phyloP scores from a whole-genome alignment of 805 yeast genomes.

The Yueomyces sp. region DNA sequence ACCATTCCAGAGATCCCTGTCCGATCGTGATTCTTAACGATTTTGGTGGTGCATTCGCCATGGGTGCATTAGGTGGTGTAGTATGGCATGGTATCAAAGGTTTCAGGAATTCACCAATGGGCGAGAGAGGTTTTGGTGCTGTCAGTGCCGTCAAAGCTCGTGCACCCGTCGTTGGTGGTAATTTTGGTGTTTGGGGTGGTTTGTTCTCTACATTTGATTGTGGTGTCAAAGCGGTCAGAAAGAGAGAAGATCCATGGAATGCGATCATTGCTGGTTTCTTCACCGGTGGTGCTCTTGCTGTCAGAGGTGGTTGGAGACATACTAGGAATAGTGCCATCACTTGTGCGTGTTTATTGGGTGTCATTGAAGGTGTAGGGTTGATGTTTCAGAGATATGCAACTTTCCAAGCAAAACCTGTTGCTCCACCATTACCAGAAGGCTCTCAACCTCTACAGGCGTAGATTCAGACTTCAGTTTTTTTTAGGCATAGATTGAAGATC shows the following conservation, averaged over 20 bases:
- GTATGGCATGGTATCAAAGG: slow-evolving; percentile 99
- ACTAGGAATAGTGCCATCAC: slow-evolving; percentile 93
- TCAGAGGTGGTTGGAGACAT: slow-evolving; percentile 98
- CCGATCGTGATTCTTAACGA: slow-evolving; percentile 92
- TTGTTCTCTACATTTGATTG: slow-evolving; percentile 92
- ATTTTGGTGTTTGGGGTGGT: slow-evolving; percentile 99
- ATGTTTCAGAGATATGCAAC: slow-evolving; percentile 88
- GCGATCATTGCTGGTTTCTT: slow-evolving; percentile 96
- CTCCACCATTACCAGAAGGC: slow-evolving; percentile 41
- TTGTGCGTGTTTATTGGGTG: slow-evolving; percentile 93
- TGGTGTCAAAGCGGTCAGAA: slow-evolving; percentile 86
- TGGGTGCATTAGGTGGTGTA: slow-evolving; percentile 98
- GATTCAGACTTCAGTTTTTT: neutral
- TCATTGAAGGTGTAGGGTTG: slow-evolving; percentile 96
- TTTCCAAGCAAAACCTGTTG: slow-evolving; percentile 61
- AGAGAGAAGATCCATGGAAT: slow-evolving; percentile 97
- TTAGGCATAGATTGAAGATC: neutral
- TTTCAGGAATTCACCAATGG: slow-evolving; percentile 93
- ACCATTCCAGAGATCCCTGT: slow-evolving; percentile 98
- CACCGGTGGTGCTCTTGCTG: slow-evolving; percentile 95
- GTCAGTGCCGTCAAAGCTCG: slow-evolving; percentile 84
- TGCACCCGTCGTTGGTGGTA: slow-evolving; percentile 98
- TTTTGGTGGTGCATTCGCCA: slow-evolving; percentile 97
- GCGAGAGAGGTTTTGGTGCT: slow-evolving; percentile 88
- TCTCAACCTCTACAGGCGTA: slow-evolving; percentile 25